Evolutionary conservation across 2,329 filamentous ascomycete genomes (phyloP).

Genomic region (Calonectria montana): DNA sequence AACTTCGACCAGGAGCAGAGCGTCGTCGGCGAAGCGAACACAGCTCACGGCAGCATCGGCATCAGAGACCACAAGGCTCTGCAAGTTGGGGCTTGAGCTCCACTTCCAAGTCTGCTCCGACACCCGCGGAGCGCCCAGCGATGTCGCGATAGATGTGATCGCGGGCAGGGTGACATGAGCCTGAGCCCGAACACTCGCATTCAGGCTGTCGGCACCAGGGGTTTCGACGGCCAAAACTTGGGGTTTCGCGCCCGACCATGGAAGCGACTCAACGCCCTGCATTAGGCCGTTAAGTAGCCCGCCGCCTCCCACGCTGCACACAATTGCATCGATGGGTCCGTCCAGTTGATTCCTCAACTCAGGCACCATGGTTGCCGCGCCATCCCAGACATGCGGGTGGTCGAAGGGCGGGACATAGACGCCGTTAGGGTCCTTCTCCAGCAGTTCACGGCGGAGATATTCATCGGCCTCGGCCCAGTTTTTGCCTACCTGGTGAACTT

Average conservation of each 20-base stretch:
- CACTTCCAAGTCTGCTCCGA: conserved; percentile 75
- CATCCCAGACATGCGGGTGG: conserved; percentile 74
- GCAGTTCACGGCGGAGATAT: conserved; percentile 69
- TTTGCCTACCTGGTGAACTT: conserved; percentile 75
- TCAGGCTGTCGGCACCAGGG: conserved; percentile 76
- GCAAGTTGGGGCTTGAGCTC: conserved; percentile 55
- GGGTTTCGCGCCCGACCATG: conserved; percentile 49
- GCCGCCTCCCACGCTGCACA: conserved; percentile 85
- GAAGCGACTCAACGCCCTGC: conserved; percentile 69
- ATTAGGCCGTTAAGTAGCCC: conserved; percentile 83
- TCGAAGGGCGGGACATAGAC: conserved; percentile 80
- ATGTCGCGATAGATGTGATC: conserved; percentile 82
- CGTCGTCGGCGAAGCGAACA: conserved; percentile 83
- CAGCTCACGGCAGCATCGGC: conserved; percentile 84
- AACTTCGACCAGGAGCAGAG: conserved; percentile 82
- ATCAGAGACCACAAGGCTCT: conserved; percentile 52
- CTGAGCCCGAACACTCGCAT: conserved; percentile 67
- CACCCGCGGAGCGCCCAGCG: conserved; percentile 79
- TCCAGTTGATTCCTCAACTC: conserved; percentile 57
- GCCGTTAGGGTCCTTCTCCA: conserved; percentile 61
- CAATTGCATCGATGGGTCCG: conserved; percentile 71
- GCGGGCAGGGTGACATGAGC: conserved; percentile 71
- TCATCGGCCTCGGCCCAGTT: conserved; percentile 77
- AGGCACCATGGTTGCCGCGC: conserved; percentile 69
- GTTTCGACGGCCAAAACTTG: conserved; percentile 82